Conservation (phyloP, 495 filamentous ascomycete genomes). For the Acidiella bohemica region DNA sequence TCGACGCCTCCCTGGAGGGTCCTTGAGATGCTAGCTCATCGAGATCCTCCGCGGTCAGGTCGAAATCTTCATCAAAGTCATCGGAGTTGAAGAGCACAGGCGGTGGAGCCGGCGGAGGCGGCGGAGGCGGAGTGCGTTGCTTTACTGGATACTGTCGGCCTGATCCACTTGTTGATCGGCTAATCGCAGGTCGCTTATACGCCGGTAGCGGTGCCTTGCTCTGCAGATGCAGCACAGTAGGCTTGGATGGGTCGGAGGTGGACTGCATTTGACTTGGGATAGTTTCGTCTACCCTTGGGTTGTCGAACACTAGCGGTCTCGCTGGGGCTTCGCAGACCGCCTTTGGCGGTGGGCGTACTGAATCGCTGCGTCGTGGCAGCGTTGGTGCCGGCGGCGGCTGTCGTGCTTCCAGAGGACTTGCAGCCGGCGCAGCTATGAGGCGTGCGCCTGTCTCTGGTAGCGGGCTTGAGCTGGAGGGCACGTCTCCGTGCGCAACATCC, state of each 20-base stretch:
- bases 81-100: constrained; percentile 26
- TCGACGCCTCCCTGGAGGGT: constrained; percentile 36
- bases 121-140: constrained; percentile 3
- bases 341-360: neutral
- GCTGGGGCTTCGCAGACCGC: neutral
- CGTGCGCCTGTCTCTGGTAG: constrained; percentile 31
- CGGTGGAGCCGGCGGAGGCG: constrained; percentile 10
- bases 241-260: neutral
- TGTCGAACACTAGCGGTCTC: neutral
- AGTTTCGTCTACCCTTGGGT: neutral
- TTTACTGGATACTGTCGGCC: constrained; percentile 7
- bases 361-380: neutral
- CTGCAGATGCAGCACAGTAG: constrained; percentile 11
- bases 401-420: constrained; percentile 35
- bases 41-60: constrained; percentile 21
- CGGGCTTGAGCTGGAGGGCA: constrained; percentile 44
- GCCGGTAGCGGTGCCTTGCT: constrained; percentile 15
- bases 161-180: neutral
- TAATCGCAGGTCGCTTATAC: constrained; percentile 12
- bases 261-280: neutral
- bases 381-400: constrained; percentile 9
- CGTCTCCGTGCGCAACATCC: constrained; percentile 9
- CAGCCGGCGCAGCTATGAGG: constrained; percentile 21
- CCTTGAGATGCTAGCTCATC: constrained; percentile 17
- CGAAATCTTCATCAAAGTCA: constrained; percentile 43